These are phyloP conservation scores for Leccinum subrobustum DNA, from an alignment of 1,284 basidiomycete species.

Conservation along the genomic window DNA sequence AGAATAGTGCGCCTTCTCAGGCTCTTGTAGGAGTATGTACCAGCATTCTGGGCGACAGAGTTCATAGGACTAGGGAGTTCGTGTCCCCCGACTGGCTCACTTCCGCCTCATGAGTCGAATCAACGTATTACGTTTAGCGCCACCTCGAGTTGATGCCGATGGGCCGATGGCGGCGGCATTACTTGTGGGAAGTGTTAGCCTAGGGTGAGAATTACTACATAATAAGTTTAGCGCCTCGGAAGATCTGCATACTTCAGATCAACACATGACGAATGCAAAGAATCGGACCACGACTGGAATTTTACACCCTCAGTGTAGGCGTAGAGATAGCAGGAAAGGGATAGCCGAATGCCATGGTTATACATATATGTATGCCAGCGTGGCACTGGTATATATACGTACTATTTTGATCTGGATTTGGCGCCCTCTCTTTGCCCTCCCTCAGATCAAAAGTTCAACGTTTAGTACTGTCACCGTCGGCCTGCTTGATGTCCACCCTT, in stretches of 20 bases:
- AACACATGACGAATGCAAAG: not conserved
- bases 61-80: no score
- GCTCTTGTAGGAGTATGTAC: no score
- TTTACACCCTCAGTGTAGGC: not conserved
- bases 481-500: slow-evolving; percentile 17
- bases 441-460: not conserved
- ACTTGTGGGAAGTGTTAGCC: not conserved
- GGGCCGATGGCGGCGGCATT: not conserved
- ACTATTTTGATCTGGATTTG: not conserved
- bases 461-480: not conserved
- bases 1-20: no score
- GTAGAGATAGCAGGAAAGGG: not conserved
- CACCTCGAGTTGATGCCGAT: not conserved
- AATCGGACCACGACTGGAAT: not conserved
- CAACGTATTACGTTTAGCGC: not conserved
- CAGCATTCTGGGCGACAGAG: no score
- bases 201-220: no score
- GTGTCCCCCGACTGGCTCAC: no score
- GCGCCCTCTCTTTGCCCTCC: not conserved
- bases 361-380: not conserved
- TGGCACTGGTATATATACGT: not conserved
- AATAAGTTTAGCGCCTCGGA: not conserved
- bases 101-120: not conserved
- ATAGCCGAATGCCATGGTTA: not conserved
- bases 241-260: not conserved